Evolutionary conservation across 169 alveolate genomes (phyloP).

Genomic region (Theileria annulata): DNA sequence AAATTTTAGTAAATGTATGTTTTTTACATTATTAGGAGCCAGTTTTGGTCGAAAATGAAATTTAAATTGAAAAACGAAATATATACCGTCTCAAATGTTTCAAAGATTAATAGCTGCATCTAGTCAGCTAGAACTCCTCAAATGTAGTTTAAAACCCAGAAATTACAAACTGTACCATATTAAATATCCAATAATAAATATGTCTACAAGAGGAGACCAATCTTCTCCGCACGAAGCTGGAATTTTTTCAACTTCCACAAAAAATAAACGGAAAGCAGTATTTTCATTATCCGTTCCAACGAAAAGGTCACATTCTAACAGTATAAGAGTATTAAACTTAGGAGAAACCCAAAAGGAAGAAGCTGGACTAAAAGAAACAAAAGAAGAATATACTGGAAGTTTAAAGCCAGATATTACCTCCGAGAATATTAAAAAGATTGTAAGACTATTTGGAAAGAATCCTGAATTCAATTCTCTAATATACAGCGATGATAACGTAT

Average conservation of each 20-base stretch:
- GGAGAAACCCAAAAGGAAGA: neutral
- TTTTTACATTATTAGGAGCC: neutral
- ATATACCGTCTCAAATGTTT: neutral
- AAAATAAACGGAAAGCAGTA: neutral
- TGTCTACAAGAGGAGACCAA: neutral
- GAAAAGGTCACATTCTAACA: neutral
- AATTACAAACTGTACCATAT: neutral
- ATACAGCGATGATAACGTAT: conserved; percentile 55
- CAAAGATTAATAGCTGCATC: neutral
- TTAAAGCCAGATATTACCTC: neutral
- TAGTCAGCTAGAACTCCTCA: neutral
- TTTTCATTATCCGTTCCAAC: neutral
- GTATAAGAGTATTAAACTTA: neutral
- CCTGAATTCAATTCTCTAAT: conserved; percentile 52
- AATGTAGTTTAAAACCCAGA: neutral
- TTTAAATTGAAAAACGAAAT: neutral
- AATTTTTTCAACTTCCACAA: neutral
- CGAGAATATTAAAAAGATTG: neutral
- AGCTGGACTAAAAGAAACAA: neutral
- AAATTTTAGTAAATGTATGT: too few species aligned
- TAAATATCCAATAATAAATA: neutral
- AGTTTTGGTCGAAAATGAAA: neutral
- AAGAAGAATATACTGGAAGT: neutral
- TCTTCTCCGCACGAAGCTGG: neutral
- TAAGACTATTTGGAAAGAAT: conserved; percentile 29